Percentiles rank a stretch among this genome's conserved stretches.
Evolutionary conservation across 2,329 filamentous ascomycete genomes (phyloP).

Genomic region (Fusarium papillatum): DNA sequence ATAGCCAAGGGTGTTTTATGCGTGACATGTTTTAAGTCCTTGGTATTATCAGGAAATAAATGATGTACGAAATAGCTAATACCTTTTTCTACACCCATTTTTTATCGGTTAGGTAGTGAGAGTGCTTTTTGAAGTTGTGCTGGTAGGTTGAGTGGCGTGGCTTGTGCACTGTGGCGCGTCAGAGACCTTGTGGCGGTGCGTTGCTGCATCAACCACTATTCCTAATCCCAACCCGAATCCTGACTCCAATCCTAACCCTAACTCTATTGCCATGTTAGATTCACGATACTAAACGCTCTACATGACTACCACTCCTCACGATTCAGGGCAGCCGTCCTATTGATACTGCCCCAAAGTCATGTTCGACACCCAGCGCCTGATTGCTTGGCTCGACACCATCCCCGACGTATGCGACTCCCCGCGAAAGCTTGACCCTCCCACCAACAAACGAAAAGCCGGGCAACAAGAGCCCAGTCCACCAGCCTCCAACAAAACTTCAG

Average conservation of each 20-base stretch:
- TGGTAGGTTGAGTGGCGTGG: no score
- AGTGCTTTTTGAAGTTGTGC: no score
- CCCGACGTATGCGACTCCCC: conserved; percentile 7
- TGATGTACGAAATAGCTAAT: no score
- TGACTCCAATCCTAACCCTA: neutral
- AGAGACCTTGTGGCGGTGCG: neutral
- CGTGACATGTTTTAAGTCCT: no score
- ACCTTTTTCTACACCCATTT: no score
- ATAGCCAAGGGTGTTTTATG: no score
- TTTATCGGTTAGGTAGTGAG: no score
- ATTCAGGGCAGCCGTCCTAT: neutral
- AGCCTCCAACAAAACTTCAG: neutral
- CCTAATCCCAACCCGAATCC: neutral
- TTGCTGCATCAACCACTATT: conserved; percentile 1
- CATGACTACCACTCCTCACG: neutral
- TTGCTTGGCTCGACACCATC: conserved; percentile 6
- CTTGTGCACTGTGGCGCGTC: neutral
- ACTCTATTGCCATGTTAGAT: neutral
- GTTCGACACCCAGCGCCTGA: conserved; percentile 2
- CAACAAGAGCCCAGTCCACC: conserved; percentile 3
- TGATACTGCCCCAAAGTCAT: neutral
- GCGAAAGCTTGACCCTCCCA: neutral
- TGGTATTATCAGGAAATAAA: no score
- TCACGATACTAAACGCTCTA: neutral
- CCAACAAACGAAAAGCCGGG: conserved; percentile 10